Conservation (phyloP, 306 rosid species). For the Rosa lucieae region DNA sequence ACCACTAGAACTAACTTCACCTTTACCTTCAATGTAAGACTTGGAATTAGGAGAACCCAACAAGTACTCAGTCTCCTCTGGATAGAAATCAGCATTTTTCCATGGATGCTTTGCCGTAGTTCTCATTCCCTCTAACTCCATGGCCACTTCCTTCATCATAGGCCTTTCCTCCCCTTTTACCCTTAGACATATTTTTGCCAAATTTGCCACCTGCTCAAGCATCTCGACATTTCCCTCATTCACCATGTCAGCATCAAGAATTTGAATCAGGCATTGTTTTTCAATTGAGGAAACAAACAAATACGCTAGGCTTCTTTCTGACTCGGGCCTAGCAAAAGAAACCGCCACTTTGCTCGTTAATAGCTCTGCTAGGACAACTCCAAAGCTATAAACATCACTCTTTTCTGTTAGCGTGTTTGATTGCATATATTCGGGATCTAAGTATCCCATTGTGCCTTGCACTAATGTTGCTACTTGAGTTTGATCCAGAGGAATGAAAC, state of each 20-base stretch:
- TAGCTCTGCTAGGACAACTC: constrained; percentile 21
- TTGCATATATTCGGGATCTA: constrained; percentile 14
- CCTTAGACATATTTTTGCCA: not conserved
- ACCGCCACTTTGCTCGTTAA: not conserved
- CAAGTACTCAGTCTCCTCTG: constrained; percentile 9
- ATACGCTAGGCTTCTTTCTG: not conserved
- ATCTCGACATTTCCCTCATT: not conserved
- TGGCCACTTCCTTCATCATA: constrained; percentile 21
- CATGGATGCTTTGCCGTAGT: not conserved
- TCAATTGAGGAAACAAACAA: not conserved
- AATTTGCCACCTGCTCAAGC: not conserved
- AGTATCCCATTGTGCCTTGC: constrained; percentile 14
- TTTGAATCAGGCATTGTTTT: not conserved
- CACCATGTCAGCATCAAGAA: not conserved
- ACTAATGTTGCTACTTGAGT: not conserved
- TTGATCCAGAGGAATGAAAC: constrained; percentile 15
- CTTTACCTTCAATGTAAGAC: not conserved
- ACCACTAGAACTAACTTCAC: not conserved
- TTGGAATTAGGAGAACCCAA: not conserved
- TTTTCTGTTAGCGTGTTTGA: not conserved
- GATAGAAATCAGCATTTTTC: not conserved
- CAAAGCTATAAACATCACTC: constrained; percentile 27
- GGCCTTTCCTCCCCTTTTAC: constrained; percentile 24
- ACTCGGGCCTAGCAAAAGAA: not conserved
- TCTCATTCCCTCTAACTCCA: constrained; percentile 5